phyloP scores from a whole-genome alignment of 1,284 basidiomycete species.

The Trametes pubescens region DNA sequence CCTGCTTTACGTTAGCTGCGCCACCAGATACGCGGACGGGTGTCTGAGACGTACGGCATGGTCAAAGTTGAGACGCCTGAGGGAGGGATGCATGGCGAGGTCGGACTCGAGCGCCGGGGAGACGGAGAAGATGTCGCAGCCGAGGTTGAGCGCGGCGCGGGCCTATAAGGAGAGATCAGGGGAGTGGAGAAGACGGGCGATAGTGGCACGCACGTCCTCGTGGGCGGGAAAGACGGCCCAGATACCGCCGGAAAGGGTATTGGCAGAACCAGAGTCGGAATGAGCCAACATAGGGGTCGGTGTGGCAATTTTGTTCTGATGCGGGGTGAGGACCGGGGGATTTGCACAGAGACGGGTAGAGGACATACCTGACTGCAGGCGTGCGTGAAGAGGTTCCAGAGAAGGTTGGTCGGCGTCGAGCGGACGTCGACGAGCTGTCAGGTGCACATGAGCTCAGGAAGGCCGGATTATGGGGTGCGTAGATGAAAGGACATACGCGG shows the following conservation, averaged over 20 bases:
- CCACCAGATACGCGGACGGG: neutral
- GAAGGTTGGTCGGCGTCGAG: constrained; percentile 27
- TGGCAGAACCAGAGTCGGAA: constrained; percentile 4
- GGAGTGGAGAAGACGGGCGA: neutral
- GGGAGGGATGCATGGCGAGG: constrained; percentile 43
- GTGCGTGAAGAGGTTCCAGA: constrained; percentile 31
- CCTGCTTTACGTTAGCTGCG: constrained; percentile 2
- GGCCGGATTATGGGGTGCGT: neutral
- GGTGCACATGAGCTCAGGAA: neutral
- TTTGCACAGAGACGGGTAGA: constrained; percentile 6
- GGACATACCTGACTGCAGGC: constrained; percentile 25
- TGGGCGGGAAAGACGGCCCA: constrained; percentile 26
- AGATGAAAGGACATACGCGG: constrained; percentile 18
- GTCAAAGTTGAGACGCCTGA: constrained; percentile 15
- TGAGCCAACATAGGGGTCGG: constrained; percentile 23
- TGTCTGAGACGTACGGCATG: constrained; percentile 12
- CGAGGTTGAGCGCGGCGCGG: constrained; percentile 57
- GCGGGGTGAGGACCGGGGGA: neutral
- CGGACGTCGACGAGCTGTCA: constrained; percentile 30
- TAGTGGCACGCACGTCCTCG: constrained; percentile 22
- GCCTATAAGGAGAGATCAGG: constrained; percentile 51
- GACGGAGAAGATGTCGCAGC: constrained; percentile 54
- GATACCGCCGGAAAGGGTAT: constrained; percentile 10
- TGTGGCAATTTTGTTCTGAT: constrained; percentile 13
- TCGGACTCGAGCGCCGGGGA: constrained; percentile 66